Conservation (phyloP, 768 basidiomycete genomes). For the Lactifluus echinatus region DNA sequence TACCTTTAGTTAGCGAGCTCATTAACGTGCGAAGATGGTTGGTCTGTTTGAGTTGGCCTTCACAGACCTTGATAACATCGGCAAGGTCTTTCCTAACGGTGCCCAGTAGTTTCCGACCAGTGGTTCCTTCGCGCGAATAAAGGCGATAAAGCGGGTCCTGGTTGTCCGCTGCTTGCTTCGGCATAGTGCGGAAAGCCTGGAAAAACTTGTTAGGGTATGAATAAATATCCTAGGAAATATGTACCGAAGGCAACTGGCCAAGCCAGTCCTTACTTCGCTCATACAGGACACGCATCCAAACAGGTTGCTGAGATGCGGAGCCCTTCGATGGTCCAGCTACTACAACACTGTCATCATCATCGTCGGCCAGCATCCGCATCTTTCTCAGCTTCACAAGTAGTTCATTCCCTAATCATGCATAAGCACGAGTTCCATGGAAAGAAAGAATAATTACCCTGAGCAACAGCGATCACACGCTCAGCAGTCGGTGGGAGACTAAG, state of each 20-base stretch:
- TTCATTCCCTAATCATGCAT: conserved; percentile 50
- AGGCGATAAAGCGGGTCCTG: conserved; percentile 83
- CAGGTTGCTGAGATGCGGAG: conserved; percentile 68
- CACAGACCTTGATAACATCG: conserved; percentile 77
- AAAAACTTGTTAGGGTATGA: conserved; percentile 13
- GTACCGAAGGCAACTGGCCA: conserved; percentile 60
- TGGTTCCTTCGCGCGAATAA: conserved; percentile 79
- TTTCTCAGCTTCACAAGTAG: conserved; percentile 82
- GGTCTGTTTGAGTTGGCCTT: conserved; percentile 86
- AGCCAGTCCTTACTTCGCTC: conserved; percentile 85
- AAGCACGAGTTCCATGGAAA: not conserved
- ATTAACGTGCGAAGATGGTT: conserved; percentile 91
- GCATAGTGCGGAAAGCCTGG: conserved; percentile 56
- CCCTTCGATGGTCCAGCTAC: conserved; percentile 50
- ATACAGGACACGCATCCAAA: conserved; percentile 87
- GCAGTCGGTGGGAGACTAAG: conserved; percentile 87
- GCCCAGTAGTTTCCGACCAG: conserved; percentile 70
- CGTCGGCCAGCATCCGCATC: conserved; percentile 84
- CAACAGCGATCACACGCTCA: conserved; percentile 83
- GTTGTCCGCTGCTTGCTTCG: conserved; percentile 58
- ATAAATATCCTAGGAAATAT: conserved; percentile 21
- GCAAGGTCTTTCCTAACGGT: conserved; percentile 74
- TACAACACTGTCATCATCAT: conserved; percentile 58
- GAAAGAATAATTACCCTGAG: conserved; percentile 56
- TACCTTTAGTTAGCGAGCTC: conserved; percentile 85